Conservation (phyloP, 768 basidiomycete species). For the Kwoniella sp. region DNA sequence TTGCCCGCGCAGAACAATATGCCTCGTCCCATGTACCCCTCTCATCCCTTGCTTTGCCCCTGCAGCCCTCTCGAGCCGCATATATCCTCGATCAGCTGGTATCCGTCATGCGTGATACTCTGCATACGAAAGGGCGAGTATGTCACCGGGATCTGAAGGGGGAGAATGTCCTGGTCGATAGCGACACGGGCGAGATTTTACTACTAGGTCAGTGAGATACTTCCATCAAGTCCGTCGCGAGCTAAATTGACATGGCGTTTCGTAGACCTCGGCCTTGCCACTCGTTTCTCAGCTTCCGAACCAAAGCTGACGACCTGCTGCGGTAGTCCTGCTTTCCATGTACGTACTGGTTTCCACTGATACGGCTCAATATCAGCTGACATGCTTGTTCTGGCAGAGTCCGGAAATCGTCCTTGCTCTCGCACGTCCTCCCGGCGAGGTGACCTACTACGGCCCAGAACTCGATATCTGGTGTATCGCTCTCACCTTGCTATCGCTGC, state of each 20-base stretch:
- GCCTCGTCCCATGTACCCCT: slow-evolving; percentile 50
- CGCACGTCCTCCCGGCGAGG: slow-evolving; percentile 47
- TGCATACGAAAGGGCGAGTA: slow-evolving; percentile 49
- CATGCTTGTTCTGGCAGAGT: slow-evolving; percentile 40
- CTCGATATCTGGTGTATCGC: slow-evolving; percentile 54
- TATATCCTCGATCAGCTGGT: slow-evolving; percentile 52
- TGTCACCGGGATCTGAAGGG: slow-evolving; percentile 50
- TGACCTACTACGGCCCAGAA: slow-evolving; percentile 53
- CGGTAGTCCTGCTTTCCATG: slow-evolving; percentile 49
- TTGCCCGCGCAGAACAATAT: slow-evolving; percentile 34
- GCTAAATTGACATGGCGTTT: not conserved
- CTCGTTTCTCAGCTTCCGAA: slow-evolving; percentile 50
- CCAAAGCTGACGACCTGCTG: slow-evolving; percentile 54
- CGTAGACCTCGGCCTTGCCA: slow-evolving; percentile 53
- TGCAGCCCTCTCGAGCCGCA: slow-evolving; percentile 35
- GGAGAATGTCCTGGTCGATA: slow-evolving; percentile 44
- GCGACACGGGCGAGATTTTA: slow-evolving; percentile 47
- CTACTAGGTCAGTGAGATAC: slow-evolving; percentile 45
- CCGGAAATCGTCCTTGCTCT: slow-evolving; percentile 52
- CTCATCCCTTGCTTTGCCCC: slow-evolving; percentile 22
- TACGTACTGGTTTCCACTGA: slow-evolving; percentile 14
- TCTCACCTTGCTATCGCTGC: slow-evolving; percentile 50
- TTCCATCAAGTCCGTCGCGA: not conserved
- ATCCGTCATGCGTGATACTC: slow-evolving; percentile 47
- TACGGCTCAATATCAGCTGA: no score